A percentile compares a stretch with the other conserved stretches of the same genome.
These are phyloP conservation scores for Ceratobasidium sp. DNA, from an alignment of 1,284 basidiomycete genomes.

Conservation along the genomic window DNA sequence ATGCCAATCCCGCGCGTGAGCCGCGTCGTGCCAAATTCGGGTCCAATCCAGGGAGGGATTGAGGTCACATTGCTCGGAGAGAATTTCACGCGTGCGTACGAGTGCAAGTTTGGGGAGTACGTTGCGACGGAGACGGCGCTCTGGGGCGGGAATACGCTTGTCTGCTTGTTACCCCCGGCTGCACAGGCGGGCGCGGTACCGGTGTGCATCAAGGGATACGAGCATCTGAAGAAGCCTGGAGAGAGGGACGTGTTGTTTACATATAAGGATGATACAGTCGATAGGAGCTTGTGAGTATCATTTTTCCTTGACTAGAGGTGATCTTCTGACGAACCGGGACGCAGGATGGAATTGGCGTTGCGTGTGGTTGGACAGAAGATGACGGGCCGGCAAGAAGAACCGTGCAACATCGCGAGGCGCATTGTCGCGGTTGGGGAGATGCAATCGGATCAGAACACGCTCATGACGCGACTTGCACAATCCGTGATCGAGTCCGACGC, in stretches of 20 bases:
- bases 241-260: constrained; percentile 77
- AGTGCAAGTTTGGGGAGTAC: constrained; percentile 90
- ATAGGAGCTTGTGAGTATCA: constrained; percentile 82
- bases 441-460: constrained; percentile 28
- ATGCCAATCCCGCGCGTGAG: constrained; percentile 52
- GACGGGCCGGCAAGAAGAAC: constrained; percentile 94
- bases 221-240: constrained; percentile 54
- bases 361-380: constrained; percentile 96
- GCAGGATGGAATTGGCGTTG: constrained; percentile 88
- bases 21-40: constrained; percentile 86
- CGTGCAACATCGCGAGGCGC: constrained; percentile 89
- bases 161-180: constrained; percentile 91
- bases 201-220: constrained; percentile 82
- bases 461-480: constrained; percentile 30
- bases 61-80: constrained; percentile 95
- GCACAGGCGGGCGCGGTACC: constrained; percentile 88
- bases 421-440: constrained; percentile 64
- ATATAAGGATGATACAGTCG: constrained; percentile 87
- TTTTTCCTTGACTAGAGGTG: constrained; percentile 13
- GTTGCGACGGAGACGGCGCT: constrained; percentile 86
- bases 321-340: neutral
- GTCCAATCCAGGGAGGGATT: constrained; percentile 93
- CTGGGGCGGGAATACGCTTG: constrained; percentile 94
- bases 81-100: constrained; percentile 77
- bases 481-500: constrained; percentile 25